A percentile compares a stretch with the other conserved stretches of the same genome.
Conservation (phyloP, 2,329 filamentous ascomycete species). For the Mycosphaerella sp. region DNA sequence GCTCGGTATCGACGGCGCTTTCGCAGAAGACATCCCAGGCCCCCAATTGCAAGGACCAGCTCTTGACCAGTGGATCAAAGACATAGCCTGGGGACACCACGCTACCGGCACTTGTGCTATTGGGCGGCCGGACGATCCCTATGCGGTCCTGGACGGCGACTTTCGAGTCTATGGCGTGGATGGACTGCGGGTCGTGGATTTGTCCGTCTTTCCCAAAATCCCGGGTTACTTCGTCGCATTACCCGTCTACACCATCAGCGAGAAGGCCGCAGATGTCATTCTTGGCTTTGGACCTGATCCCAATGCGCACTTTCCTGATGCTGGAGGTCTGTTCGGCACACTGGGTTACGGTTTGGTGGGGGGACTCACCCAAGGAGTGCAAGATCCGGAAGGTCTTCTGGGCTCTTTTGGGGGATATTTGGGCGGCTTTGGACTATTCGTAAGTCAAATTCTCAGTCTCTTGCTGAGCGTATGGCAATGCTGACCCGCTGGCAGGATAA, state of each 20-base stretch:
- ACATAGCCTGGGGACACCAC: constrained; percentile 12
- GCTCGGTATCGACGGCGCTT: constrained; percentile 38
- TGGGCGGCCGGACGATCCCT: background rate
- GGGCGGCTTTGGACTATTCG: background rate
- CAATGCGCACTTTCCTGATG: background rate
- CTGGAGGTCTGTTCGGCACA: background rate
- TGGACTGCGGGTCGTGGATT: constrained; percentile 17
- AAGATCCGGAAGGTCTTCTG: background rate
- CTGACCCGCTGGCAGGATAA: background rate
- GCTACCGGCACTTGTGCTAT: constrained; percentile 6
- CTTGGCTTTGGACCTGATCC: background rate
- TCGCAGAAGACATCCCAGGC: constrained; percentile 41
- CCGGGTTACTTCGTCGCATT: background rate
- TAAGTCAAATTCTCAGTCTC: background rate
- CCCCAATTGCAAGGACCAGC: constrained; percentile 29
- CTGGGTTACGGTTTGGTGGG: background rate
- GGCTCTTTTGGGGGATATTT: background rate
- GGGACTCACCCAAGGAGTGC: background rate
- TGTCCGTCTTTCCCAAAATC: constrained; percentile 13
- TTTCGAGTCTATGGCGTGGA: constrained; percentile 15
- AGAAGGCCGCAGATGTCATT: background rate
- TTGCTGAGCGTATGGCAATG: background rate
- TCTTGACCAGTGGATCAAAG: background rate
- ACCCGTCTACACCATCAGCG: background rate
- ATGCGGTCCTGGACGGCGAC: constrained; percentile 10